Conservation (phyloP, 352 stramenopile genomes). For the Plasmopara halstedii region DNA sequence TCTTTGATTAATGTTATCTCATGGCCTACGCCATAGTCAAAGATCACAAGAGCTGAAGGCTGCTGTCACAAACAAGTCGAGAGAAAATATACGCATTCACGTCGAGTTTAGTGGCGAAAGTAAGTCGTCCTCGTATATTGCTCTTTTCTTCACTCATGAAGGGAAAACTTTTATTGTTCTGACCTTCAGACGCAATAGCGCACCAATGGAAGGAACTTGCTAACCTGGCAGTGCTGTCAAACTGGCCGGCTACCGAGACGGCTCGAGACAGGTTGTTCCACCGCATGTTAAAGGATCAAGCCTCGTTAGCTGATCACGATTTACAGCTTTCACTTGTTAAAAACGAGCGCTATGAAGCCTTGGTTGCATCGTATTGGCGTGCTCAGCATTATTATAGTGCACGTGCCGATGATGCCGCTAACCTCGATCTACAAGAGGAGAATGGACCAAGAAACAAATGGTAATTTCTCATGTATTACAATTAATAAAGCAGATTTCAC, state of each 20-base stretch:
- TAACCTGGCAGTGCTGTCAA: constrained; percentile 31
- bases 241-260: constrained; percentile 42
- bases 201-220: constrained; percentile 61
- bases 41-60: constrained; percentile 16
- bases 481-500: background rate
- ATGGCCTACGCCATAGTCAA: constrained; percentile 5
- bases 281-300: constrained; percentile 68
- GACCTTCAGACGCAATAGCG: constrained; percentile 34
- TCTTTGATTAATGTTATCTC: background rate
- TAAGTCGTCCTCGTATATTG: constrained; percentile 17
- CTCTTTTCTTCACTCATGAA: background rate
- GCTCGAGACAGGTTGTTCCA: constrained; percentile 52
- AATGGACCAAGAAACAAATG: constrained; percentile 6
- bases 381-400: constrained; percentile 29
- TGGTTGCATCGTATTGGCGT: constrained; percentile 34
- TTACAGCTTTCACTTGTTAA: constrained; percentile 31
- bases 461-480: background rate
- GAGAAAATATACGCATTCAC: constrained; percentile 30
- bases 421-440: background rate
- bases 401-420: constrained; percentile 2
- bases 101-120: constrained; percentile 61
- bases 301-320: constrained; percentile 31
- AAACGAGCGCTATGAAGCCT: constrained; percentile 43
- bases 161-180: background rate
- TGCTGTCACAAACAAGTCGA: constrained; percentile 3